phyloP scores from a whole-genome alignment of 1,139 yeast species.

The Protomyces pachydermus region DNA sequence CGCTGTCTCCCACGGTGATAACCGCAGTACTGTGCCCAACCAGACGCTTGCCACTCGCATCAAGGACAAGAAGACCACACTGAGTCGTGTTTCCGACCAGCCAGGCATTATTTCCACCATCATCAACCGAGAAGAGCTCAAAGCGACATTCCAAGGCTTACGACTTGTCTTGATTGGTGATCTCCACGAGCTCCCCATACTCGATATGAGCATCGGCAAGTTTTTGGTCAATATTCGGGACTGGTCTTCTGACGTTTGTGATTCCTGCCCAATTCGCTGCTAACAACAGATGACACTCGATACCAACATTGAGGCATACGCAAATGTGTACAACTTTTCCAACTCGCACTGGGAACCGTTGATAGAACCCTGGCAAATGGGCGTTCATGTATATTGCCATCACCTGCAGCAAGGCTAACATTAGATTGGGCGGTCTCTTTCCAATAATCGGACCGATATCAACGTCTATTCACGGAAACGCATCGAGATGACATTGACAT shows the following conservation, averaged over 20 bases:
- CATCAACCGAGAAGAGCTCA: constrained; percentile 54
- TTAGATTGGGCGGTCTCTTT: constrained; percentile 34
- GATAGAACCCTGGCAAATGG: constrained; percentile 80
- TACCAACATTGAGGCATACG: constrained; percentile 60
- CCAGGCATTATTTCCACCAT: constrained; percentile 24
- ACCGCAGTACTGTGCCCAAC: neutral
- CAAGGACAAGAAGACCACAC: constrained; percentile 4
- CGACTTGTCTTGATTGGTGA: constrained; percentile 87
- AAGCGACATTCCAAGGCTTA: constrained; percentile 70
- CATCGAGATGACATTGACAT: constrained; percentile 76
- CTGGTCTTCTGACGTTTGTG: constrained; percentile 70
- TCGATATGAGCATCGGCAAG: constrained; percentile 73
- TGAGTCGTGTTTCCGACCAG: neutral
- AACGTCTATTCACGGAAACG: constrained; percentile 68
- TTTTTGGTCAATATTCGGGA: constrained; percentile 68
- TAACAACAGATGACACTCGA: constrained; percentile 53
- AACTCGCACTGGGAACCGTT: constrained; percentile 96
- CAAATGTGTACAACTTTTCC: constrained; percentile 83
- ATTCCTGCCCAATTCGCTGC: neutral
- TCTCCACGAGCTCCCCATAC: constrained; percentile 84
- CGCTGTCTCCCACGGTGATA: neutral
- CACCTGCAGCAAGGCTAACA: constrained; percentile 33
- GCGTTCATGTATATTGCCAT: constrained; percentile 57
- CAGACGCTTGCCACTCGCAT: constrained; percentile 17
- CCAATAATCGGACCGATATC: constrained; percentile 47